Base-by-base conservation (phyloP, 179 eudicot species). In the Vitellaria paradoxa region DNA sequence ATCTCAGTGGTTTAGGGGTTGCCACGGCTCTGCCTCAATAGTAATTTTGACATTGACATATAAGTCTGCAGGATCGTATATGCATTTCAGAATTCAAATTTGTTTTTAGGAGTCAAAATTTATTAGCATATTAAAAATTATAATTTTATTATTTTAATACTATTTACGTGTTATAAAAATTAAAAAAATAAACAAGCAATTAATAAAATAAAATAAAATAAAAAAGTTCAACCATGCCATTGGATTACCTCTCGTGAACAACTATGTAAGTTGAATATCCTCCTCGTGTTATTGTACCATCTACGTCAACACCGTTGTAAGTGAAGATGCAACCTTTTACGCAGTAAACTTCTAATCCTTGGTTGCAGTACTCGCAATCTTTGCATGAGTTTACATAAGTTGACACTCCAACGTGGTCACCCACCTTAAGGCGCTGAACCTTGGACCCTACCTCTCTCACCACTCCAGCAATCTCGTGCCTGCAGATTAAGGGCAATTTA, bases 351-450 rank as follows among this genome's bases (percentile, higher is more conserved):
- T 92, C 94, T 70, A 87, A 11, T 52, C n/a, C 87, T 77, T 15
- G 78, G 70, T 85, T 71, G 61, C 97, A 90, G n/a, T 83, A 86
- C 74, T 89, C 91, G 56, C 97, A 92, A 40, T 89, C 91, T 77
- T 88, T 86, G 81, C 97, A 90, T 57, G 94, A 92, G 74, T 90
- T 85, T 30, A 92, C 91, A 74, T 80, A 89, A 21, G 94, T 88
- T 67, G 94, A 94, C 7, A 92, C 92, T 76, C 97, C 97, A 52
- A 89, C 91, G 78, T 79, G 81, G 53, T 92, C 97, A 55, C 97
- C 97, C 13, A 84, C 87, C 87, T 90, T 89, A 73, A 90, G 87
- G 60, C 86, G 82, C 24, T 72, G 7, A 56, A 90, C 94, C 77
- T 85, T 80, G 2, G 88, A 56, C 37, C 97, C 97, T 64, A 90